These are phyloP conservation scores for Globisporangium canariense DNA, from an alignment of 352 stramenopile genomes.

Conservation along the genomic window DNA sequence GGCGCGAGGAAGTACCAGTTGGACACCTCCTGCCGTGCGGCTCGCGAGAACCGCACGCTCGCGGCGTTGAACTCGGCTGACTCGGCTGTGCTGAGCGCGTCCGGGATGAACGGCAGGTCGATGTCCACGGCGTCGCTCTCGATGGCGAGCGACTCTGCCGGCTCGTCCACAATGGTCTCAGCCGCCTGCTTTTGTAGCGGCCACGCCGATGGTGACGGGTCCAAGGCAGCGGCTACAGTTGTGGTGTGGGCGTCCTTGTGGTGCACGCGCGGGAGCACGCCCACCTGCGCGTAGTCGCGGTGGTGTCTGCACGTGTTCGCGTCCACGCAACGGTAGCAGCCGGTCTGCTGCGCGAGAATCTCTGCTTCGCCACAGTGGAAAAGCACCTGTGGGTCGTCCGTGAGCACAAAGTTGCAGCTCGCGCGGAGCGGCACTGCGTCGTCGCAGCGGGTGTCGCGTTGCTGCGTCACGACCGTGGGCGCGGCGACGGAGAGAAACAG, in stretches of 20 bases:
- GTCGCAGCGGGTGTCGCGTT: conserved; percentile 33
- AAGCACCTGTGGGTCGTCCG: conserved; percentile 15
- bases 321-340: conserved; percentile 58
- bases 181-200: neutral
- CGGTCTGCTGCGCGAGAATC: conserved; percentile 37
- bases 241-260: neutral
- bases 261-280: neutral
- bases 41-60: conserved; percentile 1
- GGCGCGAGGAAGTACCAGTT: conserved; percentile 48
- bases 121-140: neutral
- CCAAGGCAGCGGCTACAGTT: conserved; percentile 7
- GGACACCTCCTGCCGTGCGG: conserved; percentile 22
- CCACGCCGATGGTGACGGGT: neutral
- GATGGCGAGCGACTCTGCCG: neutral
- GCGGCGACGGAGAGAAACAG: neutral
- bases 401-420: conserved; percentile 10
- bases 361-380: conserved; percentile 22
- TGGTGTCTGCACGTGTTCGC: conserved; percentile 20
- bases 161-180: neutral
- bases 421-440: conserved; percentile 17
- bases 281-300: conserved; percentile 1
- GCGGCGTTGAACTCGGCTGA: conserved; percentile 11
- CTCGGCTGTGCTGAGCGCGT: conserved; percentile 19
- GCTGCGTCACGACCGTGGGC: neutral
- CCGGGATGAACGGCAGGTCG: conserved; percentile 14